These are phyloP conservation scores for Clavispora carvajalis DNA, from an alignment of 805 yeast species.

Conservation along the genomic window DNA sequence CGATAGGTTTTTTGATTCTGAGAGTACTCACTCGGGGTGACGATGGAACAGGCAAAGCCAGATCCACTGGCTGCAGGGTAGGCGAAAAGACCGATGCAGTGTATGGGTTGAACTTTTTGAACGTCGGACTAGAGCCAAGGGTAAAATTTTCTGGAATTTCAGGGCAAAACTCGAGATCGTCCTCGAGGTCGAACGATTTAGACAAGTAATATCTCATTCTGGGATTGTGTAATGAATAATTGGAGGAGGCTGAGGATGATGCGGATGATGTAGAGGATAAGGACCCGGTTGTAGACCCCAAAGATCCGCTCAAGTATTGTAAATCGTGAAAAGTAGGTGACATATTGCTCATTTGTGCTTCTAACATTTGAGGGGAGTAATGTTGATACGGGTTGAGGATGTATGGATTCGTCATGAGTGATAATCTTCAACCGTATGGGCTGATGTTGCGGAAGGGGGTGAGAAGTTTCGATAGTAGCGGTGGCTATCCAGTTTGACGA, in stretches of 20 bases:
- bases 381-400: constrained; percentile 29
- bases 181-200: constrained; percentile 58
- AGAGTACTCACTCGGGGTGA: constrained; percentile 52
- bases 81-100: constrained; percentile 63
- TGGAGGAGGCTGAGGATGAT: constrained; percentile 13
- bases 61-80: constrained; percentile 11
- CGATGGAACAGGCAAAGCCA: constrained; percentile 13
- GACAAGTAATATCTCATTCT: constrained; percentile 53
- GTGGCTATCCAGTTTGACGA: neutral
- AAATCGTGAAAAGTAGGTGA: constrained; percentile 29
- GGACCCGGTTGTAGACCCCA: constrained; percentile 5
- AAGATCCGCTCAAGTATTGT: constrained; percentile 15
- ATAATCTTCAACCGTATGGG: neutral
- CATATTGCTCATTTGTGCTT: constrained; percentile 17
- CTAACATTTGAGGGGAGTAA: constrained; percentile 26
- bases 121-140: constrained; percentile 22
- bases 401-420: constrained; percentile 33
- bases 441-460: neutral
- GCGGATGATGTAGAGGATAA: constrained; percentile 13
- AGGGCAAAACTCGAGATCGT: constrained; percentile 62
- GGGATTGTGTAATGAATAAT: constrained; percentile 40
- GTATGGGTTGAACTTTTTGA: constrained; percentile 61
- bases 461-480: neutral
- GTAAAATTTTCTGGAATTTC: constrained; percentile 39
- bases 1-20: constrained; percentile 53